Percentiles rank a stretch among this genome's conserved stretches.
Conservation (phyloP, 2,329 filamentous ascomycete genomes). For the Allantophomopsis cytisporea region DNA sequence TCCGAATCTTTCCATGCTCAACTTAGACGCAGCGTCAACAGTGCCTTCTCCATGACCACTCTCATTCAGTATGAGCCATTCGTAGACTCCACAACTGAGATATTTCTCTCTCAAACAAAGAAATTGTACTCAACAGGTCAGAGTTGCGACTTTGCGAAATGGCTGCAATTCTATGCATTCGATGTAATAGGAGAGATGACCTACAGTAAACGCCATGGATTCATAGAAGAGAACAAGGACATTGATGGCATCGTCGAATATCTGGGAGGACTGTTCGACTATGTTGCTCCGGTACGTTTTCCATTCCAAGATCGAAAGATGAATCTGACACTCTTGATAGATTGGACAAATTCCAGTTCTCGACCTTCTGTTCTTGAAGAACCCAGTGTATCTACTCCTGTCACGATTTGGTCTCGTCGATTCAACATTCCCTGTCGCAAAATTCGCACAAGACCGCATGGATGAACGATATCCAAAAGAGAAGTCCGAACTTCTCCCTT, state of each 20-base stretch:
- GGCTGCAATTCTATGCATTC: slow-evolving; percentile 73
- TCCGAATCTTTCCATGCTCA: slow-evolving; percentile 65
- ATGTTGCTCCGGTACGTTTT: slow-evolving; percentile 50
- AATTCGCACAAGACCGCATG: slow-evolving; percentile 57
- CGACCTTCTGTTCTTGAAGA: slow-evolving; percentile 59
- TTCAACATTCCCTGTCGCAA: slow-evolving; percentile 57
- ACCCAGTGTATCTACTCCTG: slow-evolving; percentile 55
- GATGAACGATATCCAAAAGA: slow-evolving; percentile 42
- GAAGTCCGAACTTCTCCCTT: slow-evolving; percentile 6
- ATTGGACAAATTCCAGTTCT: slow-evolving; percentile 64
- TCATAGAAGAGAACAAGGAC: slow-evolving; percentile 61
- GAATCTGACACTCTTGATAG: slow-evolving; percentile 17
- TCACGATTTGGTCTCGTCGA: slow-evolving; percentile 55
- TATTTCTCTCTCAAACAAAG: slow-evolving; percentile 54
- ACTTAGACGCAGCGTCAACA: slow-evolving; percentile 62
- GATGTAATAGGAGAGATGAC: slow-evolving; percentile 71
- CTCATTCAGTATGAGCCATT: slow-evolving; percentile 70
- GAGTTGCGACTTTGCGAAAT: slow-evolving; percentile 51
- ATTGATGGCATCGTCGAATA: slow-evolving; percentile 62
- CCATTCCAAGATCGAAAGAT: slow-evolving; percentile 2
- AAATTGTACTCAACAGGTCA: slow-evolving; percentile 30
- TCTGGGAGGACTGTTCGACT: slow-evolving; percentile 50
- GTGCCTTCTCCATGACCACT: slow-evolving; percentile 64
- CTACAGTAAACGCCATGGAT: slow-evolving; percentile 63
- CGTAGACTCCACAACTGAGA: slow-evolving; percentile 59